A percentile compares a stretch with the other conserved stretches of the same genome.
phyloP scores from a whole-genome alignment of 2,329 filamentous ascomycete species.

The Venturia carpophila region DNA sequence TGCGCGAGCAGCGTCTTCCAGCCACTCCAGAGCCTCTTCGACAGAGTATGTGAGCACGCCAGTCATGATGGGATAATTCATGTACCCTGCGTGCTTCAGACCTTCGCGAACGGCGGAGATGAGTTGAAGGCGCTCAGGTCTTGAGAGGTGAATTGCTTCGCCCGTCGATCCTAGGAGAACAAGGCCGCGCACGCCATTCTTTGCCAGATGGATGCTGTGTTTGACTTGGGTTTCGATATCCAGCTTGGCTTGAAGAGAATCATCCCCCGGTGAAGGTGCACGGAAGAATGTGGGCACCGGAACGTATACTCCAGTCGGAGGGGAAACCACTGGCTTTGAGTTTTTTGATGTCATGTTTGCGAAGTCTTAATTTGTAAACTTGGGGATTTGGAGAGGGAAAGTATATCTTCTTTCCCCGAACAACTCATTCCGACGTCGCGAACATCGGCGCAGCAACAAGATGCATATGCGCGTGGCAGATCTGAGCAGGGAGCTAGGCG shows the following conservation, averaged over 20 bases:
- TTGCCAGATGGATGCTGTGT: conserved; percentile 53
- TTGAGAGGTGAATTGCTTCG: conserved; percentile 54
- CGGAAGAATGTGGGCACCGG: conserved; percentile 57
- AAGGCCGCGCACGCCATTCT: conserved; percentile 52
- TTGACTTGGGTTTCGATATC: conserved; percentile 51
- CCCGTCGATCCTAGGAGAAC: conserved; percentile 58
- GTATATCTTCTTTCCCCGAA: background rate
- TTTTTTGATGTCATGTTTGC: background rate
- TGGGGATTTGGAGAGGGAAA: background rate
- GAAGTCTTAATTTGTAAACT: background rate
- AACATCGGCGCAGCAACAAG: background rate
- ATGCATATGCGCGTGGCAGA: background rate
- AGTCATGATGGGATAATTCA: conserved; percentile 53
- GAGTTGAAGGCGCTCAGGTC: conserved; percentile 48
- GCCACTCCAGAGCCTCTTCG: conserved; percentile 52
- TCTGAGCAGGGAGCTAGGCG: background rate
- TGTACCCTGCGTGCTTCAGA: conserved; percentile 48
- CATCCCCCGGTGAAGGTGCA: conserved; percentile 32
- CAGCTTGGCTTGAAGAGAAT: conserved; percentile 41
- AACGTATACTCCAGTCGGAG: background rate
- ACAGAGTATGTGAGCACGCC: conserved; percentile 55
- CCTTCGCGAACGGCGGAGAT: conserved; percentile 47
- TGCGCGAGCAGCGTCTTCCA: conserved; percentile 48
- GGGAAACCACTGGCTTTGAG: background rate
- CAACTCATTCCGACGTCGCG: background rate